Evolutionary conservation across 1,284 basidiomycete genomes (phyloP), one percentile per base, ranked within the genome.

Genomic region (Moesziomyces globuligerus): DNA sequence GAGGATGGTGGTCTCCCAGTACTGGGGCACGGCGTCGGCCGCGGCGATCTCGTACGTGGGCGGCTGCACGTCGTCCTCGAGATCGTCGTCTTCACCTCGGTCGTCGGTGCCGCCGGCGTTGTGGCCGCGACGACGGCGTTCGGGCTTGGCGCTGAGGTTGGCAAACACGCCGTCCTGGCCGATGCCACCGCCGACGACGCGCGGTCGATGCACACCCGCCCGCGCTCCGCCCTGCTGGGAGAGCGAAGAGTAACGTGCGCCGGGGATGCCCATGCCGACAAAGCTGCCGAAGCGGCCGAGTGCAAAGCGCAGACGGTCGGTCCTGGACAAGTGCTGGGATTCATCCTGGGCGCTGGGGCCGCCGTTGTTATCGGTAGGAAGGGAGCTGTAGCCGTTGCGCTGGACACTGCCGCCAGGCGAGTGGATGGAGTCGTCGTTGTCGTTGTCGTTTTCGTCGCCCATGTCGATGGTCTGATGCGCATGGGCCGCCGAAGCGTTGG

Each of bases 1-100:
- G 13, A 95, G 91, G 15, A 97, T 89, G 0, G 93, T 94, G 2
- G 92, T 97, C 83, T 98, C 95, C 92, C 94, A 98, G 83, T 98
- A 98, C 0, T 93, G 88, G 0, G 95, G 96, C 0, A 92, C 94
- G 0, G 92, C 88, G 80, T 99, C 95, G 9, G 90, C 89, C 59
- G 94, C 90, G 1, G 95, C 95, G 21, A 89, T 87, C 38, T 89
- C 87, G 81, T 99, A 99, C 0, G 93, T 90, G 88, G 94, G 77
- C 7, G 67, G 55, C 47, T 74, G 55, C 4, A 90, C 88, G 15
- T 66, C 74, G 29, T 66, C 68, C 41, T 59, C 51, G 90, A 92
- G 21, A 82, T 82, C 83, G 87, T 84, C 88, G 47, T 89, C 88
- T 7, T 90, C 83, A 24, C 91, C 84, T 86, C 87, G 83, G 18